Evolutionary conservation across 495 filamentous ascomycete species (phyloP).

Genomic region (Tricharina praecox): DNA sequence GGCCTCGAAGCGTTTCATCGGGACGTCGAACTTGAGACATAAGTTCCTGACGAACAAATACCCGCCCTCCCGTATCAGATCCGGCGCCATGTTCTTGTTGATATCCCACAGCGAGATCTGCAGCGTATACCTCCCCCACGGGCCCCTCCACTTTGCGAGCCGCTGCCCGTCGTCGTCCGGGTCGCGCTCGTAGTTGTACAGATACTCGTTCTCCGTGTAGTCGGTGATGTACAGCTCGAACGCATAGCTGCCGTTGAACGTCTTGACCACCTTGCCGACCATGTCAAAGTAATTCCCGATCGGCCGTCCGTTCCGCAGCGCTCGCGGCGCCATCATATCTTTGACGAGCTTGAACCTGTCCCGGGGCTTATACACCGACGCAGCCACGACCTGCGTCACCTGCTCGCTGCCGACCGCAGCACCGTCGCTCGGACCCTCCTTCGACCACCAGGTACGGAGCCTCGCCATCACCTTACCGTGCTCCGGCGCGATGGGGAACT

Average conservation of each 20-base stretch:
- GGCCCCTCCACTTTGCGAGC: slow-evolving; percentile 49
- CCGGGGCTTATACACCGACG: too few species aligned
- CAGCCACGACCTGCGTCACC: too few species aligned
- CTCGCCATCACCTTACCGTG: too few species aligned
- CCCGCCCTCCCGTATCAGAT: slow-evolving; percentile 38
- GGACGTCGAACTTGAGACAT: too few species aligned
- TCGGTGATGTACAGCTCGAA: slow-evolving; percentile 65
- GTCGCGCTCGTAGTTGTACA: slow-evolving; percentile 41
- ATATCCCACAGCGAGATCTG: slow-evolving; percentile 55
- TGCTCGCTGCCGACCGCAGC: too few species aligned
- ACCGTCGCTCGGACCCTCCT: too few species aligned
- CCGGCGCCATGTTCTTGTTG: slow-evolving; percentile 42
- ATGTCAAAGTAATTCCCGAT: slow-evolving; percentile 44
- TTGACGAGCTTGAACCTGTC: too few species aligned
- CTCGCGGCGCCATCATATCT: too few species aligned
- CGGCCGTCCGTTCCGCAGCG: not conserved
- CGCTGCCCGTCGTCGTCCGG: slow-evolving; percentile 25
- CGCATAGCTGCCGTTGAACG: slow-evolving; percentile 21
- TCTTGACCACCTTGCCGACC: slow-evolving; percentile 58
- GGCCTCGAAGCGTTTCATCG: slow-evolving; percentile 61
- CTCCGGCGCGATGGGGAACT: too few species aligned
- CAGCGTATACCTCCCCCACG: slow-evolving; percentile 56
- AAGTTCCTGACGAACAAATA: slow-evolving; percentile 54
- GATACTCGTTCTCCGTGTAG: slow-evolving; percentile 43
- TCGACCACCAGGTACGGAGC: too few species aligned